Percentiles rank a stretch among this genome's conserved stretches.
phyloP scores from a whole-genome alignment of 2,329 filamentous ascomycete species.

The Fusarium pseudonygamai region DNA sequence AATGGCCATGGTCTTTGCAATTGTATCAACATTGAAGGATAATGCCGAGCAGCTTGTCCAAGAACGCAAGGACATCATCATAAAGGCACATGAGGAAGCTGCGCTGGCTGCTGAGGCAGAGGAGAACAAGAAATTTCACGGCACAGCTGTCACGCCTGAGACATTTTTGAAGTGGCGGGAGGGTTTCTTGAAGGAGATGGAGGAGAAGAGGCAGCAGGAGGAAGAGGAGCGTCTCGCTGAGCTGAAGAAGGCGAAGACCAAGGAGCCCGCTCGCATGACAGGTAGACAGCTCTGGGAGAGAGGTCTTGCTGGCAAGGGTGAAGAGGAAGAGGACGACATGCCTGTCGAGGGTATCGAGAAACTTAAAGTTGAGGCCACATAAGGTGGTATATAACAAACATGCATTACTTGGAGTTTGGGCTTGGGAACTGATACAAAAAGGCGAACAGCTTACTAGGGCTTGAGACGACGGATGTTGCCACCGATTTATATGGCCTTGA shows the following conservation, averaged over 20 bases:
- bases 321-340: slow-evolving; percentile 73
- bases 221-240: slow-evolving; percentile 85
- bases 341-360: slow-evolving; percentile 72
- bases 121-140: slow-evolving; percentile 97
- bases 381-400: neutral
- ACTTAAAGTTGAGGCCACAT: slow-evolving; percentile 71
- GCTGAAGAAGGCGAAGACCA: slow-evolving; percentile 79
- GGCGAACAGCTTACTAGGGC: slow-evolving; percentile 10
- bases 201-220: slow-evolving; percentile 72
- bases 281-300: slow-evolving; percentile 83
- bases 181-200: slow-evolving; percentile 81
- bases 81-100: slow-evolving; percentile 65
- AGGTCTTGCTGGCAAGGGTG: slow-evolving; percentile 73
- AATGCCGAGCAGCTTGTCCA: slow-evolving; percentile 85
- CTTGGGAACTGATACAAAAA: slow-evolving; percentile 36
- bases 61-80: slow-evolving; percentile 73
- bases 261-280: slow-evolving; percentile 77
- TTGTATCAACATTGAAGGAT: slow-evolving; percentile 89
- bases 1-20: slow-evolving; percentile 97
- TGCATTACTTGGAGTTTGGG: slow-evolving; percentile 44
- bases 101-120: slow-evolving; percentile 76
- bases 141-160: slow-evolving; percentile 86
- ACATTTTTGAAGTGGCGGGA: slow-evolving; percentile 86
- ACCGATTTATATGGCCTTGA: neutral
- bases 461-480: slow-evolving; percentile 19